Evolutionary conservation across 2,329 filamentous ascomycete genomes (phyloP), one percentile per base, ranked within the genome.

Genomic region (Fusarium brevicatenulatum): DNA sequence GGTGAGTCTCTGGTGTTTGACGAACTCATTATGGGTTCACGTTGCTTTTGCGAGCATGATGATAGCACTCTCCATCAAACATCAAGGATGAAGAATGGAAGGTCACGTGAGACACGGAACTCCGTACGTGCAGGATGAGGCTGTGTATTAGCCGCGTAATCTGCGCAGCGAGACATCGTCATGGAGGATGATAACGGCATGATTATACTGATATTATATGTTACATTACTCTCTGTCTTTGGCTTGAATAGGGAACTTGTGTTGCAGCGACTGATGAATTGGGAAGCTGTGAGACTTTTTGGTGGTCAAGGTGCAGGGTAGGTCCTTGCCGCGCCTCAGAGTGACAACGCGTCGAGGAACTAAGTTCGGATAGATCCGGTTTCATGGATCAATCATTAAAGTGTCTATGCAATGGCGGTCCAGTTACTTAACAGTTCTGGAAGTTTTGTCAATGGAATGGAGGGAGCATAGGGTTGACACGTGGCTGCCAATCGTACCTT

Each of bases 61-160:
- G 9, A 13, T 23, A 10, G 4, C 47, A 15, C 37, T 21, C 13
- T 32, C 28, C 19, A 19, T 21, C 11, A 4, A n/a, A 18, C 23
- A 50, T 23, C 2, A 6, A 50, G 4, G 15, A n/a, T 19, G 15
- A 37, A 28, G 25, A 9, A 23, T 10, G 37, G 0, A 2, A 0
- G 16, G 19, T 53, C 32, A 43, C 46, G 37, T 64, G 37, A 34
- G 44, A 62, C 25, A 39, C 46, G 44, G 56, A 62, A 39, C 56
- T 63, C 60, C 60, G 54, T 40, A 39, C 25, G 40, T 39, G 40
- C 28, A 58, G 25, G 34, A 46, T 63, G 57, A 63, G 62, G 62
- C 62, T 53, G 62, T 52, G 62, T 49, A 52, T 44, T 34, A 21
- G 37, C 62, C 62, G 21, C 62, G 62, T 64, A 64, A 64, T 63